Evolutionary conservation across 345 rosid species (phyloP).

Genomic region (Salix caprea): DNA sequence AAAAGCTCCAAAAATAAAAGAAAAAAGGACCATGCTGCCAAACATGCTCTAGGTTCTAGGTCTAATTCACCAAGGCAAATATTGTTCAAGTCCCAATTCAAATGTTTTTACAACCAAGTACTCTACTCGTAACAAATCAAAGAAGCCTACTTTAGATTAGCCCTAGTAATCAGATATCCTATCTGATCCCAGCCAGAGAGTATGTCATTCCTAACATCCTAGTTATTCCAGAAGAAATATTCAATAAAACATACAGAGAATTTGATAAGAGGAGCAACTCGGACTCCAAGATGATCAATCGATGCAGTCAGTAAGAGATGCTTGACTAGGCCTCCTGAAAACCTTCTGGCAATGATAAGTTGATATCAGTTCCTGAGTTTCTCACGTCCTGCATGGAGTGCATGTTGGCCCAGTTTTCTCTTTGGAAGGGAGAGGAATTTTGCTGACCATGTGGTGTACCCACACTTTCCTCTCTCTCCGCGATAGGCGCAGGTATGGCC

Average conservation of each 20-base stretch:
- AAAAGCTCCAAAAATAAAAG: too few species aligned
- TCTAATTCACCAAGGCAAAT: background rate
- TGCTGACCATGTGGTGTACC: conserved; percentile 14
- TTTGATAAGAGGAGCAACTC: background rate
- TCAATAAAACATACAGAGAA: conserved; percentile 10
- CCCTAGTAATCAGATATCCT: conserved; percentile 5
- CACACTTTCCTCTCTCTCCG: conserved; percentile 30
- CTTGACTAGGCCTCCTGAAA: background rate
- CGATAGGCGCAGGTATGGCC: conserved; percentile 31
- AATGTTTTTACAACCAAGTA: background rate
- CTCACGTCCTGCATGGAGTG: conserved; percentile 42
- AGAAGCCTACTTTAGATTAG: background rate
- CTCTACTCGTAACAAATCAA: background rate
- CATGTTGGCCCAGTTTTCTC: conserved; percentile 51
- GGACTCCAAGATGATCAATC: background rate
- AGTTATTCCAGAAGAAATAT: conserved; percentile 11
- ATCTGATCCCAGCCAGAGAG: background rate
- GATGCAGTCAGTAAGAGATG: conserved; percentile 26
- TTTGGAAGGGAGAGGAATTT: conserved; percentile 34
- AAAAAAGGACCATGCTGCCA: too few species aligned
- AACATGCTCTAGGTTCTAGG: too few species aligned
- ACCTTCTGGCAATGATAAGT: conserved; percentile 47
- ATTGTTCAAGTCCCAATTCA: background rate
- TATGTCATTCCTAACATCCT: conserved; percentile 2
- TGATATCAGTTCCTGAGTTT: conserved; percentile 51